Evolutionary conservation across 768 basidiomycete species (phyloP), one percentile per base, ranked within the genome.

Genomic region (Hypholoma sublateritium): DNA sequence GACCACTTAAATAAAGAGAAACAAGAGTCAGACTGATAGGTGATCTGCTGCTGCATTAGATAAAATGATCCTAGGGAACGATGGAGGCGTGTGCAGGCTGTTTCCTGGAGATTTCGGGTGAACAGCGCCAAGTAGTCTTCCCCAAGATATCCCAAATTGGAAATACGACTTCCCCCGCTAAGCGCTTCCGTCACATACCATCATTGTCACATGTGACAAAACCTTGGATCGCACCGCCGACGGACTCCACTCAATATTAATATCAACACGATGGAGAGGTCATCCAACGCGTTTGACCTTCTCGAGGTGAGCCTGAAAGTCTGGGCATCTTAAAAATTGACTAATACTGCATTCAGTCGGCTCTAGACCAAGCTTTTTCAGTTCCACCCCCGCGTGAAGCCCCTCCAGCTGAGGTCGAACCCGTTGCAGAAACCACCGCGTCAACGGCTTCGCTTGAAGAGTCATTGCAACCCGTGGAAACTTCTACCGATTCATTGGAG

Each of bases 281-380:
- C 58, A 7, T 53, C 61, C 22, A 59, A 53, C 57, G 63, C 65
- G 35, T 63, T 68, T 41, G 65, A 70, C 58, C 69, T 72, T 43
- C 65, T 75, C 55, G 69, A 71, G 64, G 74, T 74, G 57, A 7
- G 60, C 34, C 44, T 35, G 28, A 32, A 3, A 6, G 41, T 50
- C n/a, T 50, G 24, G 36, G 7, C 55, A 52, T 14, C 39, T 25
- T 17, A 54, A 45, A 21, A 51, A 50, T 44, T 41, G 34, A 49
- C 46, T 41, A 35, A 45, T 50, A 39, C 21, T 55, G 4, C 32
- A 32, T 37, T 36, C 52, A 76, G 74, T 64, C 70, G 24, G 73
- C 70, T 32, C 65, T 76, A 49, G 65, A 67, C 22, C 65, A 70
- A 48, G 69, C 73, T 7, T 74, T 74, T 59, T 55, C 65, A 8